Percentiles rank a stretch among this genome's conserved stretches.
Evolutionary conservation across 306 rosid species (phyloP).

Genomic region (Chamaecrista fasciculata): DNA sequence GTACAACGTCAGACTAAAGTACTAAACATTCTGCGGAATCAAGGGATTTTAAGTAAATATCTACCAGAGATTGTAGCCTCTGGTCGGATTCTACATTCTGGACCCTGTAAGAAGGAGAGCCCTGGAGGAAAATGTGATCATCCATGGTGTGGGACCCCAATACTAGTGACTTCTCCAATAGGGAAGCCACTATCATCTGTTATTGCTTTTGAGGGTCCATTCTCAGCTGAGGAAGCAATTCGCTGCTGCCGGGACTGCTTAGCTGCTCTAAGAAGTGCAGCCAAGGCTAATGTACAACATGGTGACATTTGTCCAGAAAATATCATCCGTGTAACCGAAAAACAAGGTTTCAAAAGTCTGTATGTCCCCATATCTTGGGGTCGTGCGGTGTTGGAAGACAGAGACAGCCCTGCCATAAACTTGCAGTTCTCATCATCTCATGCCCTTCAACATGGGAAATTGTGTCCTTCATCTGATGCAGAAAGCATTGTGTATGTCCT

Average conservation of each 20-base stretch:
- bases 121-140: constrained; percentile 85
- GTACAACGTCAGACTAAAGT: constrained; percentile 97
- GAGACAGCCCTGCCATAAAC: constrained; percentile 86
- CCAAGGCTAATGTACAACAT: constrained; percentile 71
- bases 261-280: constrained; percentile 70
- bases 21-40: constrained; percentile 65
- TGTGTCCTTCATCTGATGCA: constrained; percentile 94
- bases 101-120: constrained; percentile 69
- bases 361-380: constrained; percentile 89
- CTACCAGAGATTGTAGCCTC: constrained; percentile 82
- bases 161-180: constrained; percentile 81
- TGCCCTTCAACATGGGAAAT: constrained; percentile 90
- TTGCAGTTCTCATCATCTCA: constrained; percentile 84
- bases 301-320: constrained; percentile 92
- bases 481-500: constrained; percentile 81
- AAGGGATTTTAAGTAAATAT: constrained; percentile 63
- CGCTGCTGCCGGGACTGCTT: constrained; percentile 82
- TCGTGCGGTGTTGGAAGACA: constrained; percentile 82
- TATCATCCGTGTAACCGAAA: constrained; percentile 54
- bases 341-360: constrained; percentile 40
- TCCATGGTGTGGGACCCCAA: constrained; percentile 88
- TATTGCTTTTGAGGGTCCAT: constrained; percentile 54
- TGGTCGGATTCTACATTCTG: constrained; percentile 81
- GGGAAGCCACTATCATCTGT: constrained; percentile 69
- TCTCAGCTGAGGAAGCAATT: constrained; percentile 67